A percentile compares a stretch with the other conserved stretches of the same genome.
Conservation (phyloP, 495 filamentous ascomycete genomes). For the Tuber microsphaerosporum region DNA sequence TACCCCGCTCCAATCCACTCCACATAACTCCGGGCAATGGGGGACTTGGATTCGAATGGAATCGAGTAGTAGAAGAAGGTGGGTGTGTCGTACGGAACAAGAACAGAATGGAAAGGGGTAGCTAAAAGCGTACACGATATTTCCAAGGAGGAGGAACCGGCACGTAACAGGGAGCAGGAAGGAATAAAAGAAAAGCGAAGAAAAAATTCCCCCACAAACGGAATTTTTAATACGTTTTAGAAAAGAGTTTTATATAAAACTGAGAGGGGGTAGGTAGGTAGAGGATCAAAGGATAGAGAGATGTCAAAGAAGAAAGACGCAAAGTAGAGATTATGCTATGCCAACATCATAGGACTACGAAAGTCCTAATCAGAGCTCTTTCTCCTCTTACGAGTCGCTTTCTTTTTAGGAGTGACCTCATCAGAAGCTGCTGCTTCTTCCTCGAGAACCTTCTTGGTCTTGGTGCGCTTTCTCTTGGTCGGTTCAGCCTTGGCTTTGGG, state of each 20-base stretch:
- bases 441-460: constrained; percentile 32
- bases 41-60: not conserved
- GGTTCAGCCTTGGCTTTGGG: constrained; percentile 4
- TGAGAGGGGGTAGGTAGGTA: not conserved
- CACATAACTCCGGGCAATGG: not conserved
- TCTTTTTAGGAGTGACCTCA: constrained; percentile 35
- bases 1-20: not conserved
- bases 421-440: constrained; percentile 25
- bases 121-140: not conserved
- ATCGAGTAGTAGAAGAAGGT: not conserved
- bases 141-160: not conserved
- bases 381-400: constrained; percentile 30
- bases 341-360: not conserved
- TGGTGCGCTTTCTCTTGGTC: constrained; percentile 29
- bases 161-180: not conserved
- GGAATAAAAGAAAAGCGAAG: not conserved
- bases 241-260: not conserved
- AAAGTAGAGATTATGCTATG: not conserved
- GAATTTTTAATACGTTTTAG: not conserved
- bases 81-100: not conserved
- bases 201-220: not conserved
- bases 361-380: constrained; percentile 24
- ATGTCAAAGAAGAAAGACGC: not conserved
- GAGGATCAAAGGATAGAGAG: not conserved
- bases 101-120: not conserved